Evolutionary conservation across 176 grass and related monocot species (phyloP), one percentile per base, ranked within the genome.

Genomic region (Oryza brachyantha): DNA sequence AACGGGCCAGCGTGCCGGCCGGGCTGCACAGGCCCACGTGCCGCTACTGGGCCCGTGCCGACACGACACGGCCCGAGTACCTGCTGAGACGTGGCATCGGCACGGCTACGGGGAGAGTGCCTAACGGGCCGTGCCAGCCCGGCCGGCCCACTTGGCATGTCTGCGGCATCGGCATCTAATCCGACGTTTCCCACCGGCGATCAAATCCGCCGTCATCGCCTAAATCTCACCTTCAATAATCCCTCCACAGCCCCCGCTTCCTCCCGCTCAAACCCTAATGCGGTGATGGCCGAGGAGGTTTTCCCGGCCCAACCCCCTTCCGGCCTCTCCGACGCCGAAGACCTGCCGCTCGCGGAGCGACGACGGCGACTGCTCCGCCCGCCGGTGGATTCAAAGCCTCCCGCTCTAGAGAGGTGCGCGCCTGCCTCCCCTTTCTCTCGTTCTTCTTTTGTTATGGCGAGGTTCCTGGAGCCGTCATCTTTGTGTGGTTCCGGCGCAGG

Each of bases 181-280:
- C 5, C 17, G 17, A 46, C 6, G 48, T 52, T 52, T 52, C 48
- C 1, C 17, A 52, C 48, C 48, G 48, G 48, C 52, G 52, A 57
- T 57, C 52, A 57, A 57, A 57, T 57, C 52, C 52, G 52, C n/a
- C 52, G 22, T 59, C 77, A 5, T 81, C 54, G 54, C 13, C 79
- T 19, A 73, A 63, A 73, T 73, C 61, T 31, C 8, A 27, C 70
- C 45, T 59, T 60, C n/a, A 76, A 57, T 24, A n/a, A n/a, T n/a
- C n/a, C 52, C n/a, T 24, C 50, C 50, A 19, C 17, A n/a, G 2
- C 7, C 8, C 70, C 48, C 8, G 5, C 7, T n/a, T 37, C 24
- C 22, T 40, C 75, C 75, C 66, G 75, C 83, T 64, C 75, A 79
- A 85, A 79, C 83, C 83, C 67, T 79, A 79, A 72, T 55, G 67